These are phyloP conservation scores for Hygrophorus pudorinus DNA, from an alignment of 768 basidiomycete genomes.

Conservation along the genomic window DNA sequence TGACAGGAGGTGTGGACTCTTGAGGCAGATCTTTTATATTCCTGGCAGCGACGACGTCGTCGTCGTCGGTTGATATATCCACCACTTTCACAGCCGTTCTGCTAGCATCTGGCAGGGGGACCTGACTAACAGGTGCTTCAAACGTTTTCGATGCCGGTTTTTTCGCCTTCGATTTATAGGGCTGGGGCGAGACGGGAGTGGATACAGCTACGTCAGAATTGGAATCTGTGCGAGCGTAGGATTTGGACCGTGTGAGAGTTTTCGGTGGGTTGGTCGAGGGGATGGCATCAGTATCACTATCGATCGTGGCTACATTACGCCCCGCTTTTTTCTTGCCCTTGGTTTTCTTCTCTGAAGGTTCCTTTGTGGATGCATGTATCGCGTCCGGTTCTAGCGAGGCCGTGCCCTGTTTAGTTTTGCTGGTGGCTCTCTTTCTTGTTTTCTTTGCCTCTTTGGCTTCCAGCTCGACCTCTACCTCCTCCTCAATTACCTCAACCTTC, in stretches of 20 bases:
- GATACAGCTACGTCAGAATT: not conserved
- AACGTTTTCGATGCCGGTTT: too few species aligned
- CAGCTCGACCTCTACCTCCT: slow-evolving; percentile 8
- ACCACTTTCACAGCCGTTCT: too few species aligned
- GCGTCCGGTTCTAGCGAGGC: not conserved
- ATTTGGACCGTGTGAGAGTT: slow-evolving; percentile 5
- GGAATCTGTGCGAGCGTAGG: too few species aligned
- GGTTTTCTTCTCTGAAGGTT: not conserved
- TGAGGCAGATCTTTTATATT: too few species aligned
- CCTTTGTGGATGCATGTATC: not conserved
- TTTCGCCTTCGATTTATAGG: not conserved
- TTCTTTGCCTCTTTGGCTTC: slow-evolving; percentile 1
- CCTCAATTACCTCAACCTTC: slow-evolving; percentile 17
- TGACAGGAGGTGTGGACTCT: too few species aligned
- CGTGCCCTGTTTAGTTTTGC: slow-evolving; percentile 3
- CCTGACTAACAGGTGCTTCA: too few species aligned
- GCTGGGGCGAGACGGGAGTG: slow-evolving; percentile 1
- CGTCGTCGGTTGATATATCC: too few species aligned
- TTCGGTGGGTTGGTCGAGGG: slow-evolving; percentile 5
- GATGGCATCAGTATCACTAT: too few species aligned
- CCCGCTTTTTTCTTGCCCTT: too few species aligned
- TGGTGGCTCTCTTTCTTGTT: not conserved
- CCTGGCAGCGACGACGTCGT: too few species aligned
- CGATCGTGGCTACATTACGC: too few species aligned
- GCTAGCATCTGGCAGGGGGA: too few species aligned